These are phyloP conservation scores for Penicillium bovifimosum DNA, from an alignment of 495 filamentous ascomycete genomes.

Conservation along the genomic window DNA sequence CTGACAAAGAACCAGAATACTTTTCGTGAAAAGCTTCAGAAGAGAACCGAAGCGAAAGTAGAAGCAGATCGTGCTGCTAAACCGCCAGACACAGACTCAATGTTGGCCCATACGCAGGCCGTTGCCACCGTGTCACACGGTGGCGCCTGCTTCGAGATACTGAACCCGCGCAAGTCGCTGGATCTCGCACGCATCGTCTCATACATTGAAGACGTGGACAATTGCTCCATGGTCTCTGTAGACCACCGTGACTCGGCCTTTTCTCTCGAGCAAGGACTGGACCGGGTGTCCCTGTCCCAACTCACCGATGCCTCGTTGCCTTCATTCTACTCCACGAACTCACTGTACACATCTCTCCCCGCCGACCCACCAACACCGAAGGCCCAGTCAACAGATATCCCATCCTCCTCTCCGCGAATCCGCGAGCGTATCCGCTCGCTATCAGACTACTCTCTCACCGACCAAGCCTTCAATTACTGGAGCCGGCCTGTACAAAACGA, in stretches of 20 bases:
- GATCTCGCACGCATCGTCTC: constrained; percentile 38
- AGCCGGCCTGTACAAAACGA: constrained; percentile 4
- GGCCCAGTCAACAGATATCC: constrained; percentile 11
- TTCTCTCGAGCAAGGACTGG: constrained; percentile 17
- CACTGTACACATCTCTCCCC: constrained; percentile 15
- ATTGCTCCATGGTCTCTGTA: constrained; percentile 17
- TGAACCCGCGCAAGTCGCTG: constrained; percentile 42
- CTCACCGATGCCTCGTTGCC: constrained; percentile 27
- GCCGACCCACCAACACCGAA: constrained; percentile 15
- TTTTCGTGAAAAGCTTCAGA: constrained; percentile 36
- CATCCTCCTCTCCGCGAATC: constrained; percentile 20
- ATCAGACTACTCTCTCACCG: constrained; percentile 19
- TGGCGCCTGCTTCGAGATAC: constrained; percentile 42
- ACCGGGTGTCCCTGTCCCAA: constrained; percentile 23
- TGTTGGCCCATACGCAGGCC: constrained; percentile 24
- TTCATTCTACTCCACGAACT: constrained; percentile 23
- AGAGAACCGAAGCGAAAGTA: constrained; percentile 16
- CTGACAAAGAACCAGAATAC: constrained; percentile 30
- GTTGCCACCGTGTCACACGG: constrained; percentile 35
- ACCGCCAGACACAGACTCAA: constrained; percentile 28
- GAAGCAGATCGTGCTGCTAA: constrained; percentile 7
- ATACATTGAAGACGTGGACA: constrained; percentile 39
- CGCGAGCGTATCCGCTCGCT: constrained; percentile 20
- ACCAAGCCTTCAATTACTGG: constrained; percentile 15
- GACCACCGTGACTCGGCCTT: constrained; percentile 26